Conservation (phyloP, 805 yeast genomes). For the Zygoascus bituminiphila region DNA sequence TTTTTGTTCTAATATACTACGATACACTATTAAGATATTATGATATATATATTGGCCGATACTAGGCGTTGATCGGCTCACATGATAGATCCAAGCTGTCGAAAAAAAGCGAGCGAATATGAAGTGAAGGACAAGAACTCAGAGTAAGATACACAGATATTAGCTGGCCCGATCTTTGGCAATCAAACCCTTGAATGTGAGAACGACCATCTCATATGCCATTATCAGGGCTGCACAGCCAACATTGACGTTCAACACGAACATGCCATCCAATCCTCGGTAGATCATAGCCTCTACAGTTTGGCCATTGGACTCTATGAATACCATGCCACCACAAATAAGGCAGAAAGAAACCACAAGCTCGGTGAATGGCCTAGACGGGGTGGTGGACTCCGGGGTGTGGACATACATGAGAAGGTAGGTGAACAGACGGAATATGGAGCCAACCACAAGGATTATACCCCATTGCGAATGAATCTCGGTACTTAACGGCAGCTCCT, state of each 20-base stretch:
- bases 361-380: constrained; percentile 81
- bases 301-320: constrained; percentile 88
- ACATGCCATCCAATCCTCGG: constrained; percentile 81
- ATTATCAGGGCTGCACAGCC: constrained; percentile 71
- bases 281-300: constrained; percentile 73
- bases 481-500: constrained; percentile 71
- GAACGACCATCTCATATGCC: constrained; percentile 78
- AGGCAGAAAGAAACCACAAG: constrained; percentile 69
- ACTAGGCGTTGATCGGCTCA: too few relatives aligned
- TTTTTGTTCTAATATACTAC: too few relatives aligned
- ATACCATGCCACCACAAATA: constrained; percentile 81
- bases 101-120: too few relatives aligned
- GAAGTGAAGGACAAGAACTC: background rate
- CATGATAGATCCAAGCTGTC: too few relatives aligned
- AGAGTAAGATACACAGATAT: background rate
- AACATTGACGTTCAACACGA: constrained; percentile 77
- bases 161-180: background rate
- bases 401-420: constrained; percentile 45
- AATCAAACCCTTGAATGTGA: constrained; percentile 33
- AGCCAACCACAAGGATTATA: constrained; percentile 67
- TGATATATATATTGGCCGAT: too few relatives aligned
- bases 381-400: constrained; percentile 30
- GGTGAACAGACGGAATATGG: constrained; percentile 64
- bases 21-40: too few relatives aligned
- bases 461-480: constrained; percentile 92